These are phyloP conservation scores for Periconia macrospinosa DNA, from an alignment of 2,329 filamentous ascomycete species.

Conservation along the genomic window DNA sequence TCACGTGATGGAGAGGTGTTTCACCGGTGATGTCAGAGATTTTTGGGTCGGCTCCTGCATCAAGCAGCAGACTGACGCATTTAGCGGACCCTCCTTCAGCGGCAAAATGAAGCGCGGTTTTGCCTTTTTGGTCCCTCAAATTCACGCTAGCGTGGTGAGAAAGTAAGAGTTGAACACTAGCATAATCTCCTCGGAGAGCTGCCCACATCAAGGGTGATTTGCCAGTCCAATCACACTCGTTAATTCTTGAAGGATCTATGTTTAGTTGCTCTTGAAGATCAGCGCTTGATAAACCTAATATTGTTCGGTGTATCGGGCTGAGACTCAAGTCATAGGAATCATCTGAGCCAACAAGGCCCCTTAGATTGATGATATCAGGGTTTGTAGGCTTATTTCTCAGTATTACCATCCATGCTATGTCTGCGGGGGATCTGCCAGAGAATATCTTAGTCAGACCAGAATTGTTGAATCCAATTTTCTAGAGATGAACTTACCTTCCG, in stretches of 20 bases:
- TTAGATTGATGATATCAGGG: background rate
- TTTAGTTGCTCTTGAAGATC: background rate
- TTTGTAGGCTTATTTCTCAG: background rate
- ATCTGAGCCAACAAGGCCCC: background rate
- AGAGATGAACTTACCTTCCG: background rate
- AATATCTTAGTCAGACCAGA: too few relatives aligned
- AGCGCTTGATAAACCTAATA: background rate
- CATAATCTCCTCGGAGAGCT: background rate
- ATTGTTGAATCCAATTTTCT: too few relatives aligned
- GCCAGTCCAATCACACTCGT: constrained; percentile 2
- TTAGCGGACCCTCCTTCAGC: background rate
- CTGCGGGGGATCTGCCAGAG: too few relatives aligned
- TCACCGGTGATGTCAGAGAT: background rate
- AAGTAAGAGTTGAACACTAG: background rate
- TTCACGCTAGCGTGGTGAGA: background rate
- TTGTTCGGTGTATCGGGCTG: background rate
- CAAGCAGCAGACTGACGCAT: background rate
- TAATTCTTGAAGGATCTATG: background rate
- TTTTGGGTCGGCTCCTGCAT: background rate
- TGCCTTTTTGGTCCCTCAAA: background rate
- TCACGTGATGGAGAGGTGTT: background rate
- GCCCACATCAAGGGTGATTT: constrained; percentile 6
- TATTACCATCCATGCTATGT: too few relatives aligned
- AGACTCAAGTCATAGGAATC: constrained; percentile 2
- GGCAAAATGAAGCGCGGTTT: constrained; percentile 1